These are phyloP conservation scores for Hanseniaspora guilliermondii DNA, from an alignment of 805 yeast genomes.

Conservation along the genomic window DNA sequence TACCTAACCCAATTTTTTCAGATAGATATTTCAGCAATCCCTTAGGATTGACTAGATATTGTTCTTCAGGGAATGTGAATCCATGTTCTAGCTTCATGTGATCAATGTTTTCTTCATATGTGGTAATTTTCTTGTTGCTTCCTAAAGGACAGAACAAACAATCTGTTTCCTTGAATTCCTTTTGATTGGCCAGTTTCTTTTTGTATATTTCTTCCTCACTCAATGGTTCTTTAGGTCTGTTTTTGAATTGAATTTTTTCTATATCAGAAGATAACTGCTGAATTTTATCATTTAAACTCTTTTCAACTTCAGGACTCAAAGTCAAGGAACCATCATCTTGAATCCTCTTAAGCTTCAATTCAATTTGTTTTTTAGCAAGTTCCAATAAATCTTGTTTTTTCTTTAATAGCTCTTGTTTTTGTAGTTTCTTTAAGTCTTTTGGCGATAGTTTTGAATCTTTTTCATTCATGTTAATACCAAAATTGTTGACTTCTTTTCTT, in stretches of 20 bases:
- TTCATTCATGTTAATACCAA: conserved; percentile 14
- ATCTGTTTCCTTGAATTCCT: conserved; percentile 36
- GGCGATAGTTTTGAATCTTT: conserved; percentile 27
- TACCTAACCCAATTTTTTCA: conserved; percentile 87
- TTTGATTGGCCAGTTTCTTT: conserved; percentile 31
- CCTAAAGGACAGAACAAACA: conserved; percentile 43
- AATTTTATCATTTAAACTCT: conserved; percentile 13
- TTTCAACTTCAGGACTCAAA: conserved; percentile 10
- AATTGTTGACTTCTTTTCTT: conserved; percentile 14
- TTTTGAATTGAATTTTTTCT: conserved; percentile 7
- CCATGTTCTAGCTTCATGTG: conserved; percentile 79
- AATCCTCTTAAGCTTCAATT: conserved; percentile 22
- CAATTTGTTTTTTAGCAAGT: conserved; percentile 31
- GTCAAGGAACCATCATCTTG: conserved; percentile 15
- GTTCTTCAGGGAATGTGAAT: conserved; percentile 73
- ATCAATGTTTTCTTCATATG: conserved; percentile 36
- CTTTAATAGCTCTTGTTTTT: conserved; percentile 33
- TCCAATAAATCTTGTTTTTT: conserved; percentile 32
- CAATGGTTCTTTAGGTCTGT: conserved; percentile 24
- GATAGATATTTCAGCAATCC: conserved; percentile 72
- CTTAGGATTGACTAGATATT: conserved; percentile 51
- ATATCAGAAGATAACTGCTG: conserved; percentile 5
- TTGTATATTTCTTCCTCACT: conserved; percentile 32
- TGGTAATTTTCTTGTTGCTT: conserved; percentile 29
- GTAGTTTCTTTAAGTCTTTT: conserved; percentile 33